Conservation (phyloP, 2,329 filamentous ascomycete genomes). For the Polytolypa hystricis region DNA sequence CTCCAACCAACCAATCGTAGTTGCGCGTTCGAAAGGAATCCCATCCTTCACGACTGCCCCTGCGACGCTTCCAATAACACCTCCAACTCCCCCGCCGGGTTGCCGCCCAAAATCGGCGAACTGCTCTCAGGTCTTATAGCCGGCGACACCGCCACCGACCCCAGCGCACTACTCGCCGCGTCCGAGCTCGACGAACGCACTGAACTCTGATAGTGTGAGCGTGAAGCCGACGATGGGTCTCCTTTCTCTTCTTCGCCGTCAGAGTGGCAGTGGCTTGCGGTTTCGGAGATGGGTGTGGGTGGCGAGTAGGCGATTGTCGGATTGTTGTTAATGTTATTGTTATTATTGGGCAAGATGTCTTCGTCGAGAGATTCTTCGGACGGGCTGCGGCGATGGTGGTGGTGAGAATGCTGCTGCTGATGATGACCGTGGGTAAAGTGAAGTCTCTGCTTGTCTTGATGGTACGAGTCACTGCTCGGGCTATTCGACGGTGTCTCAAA, state of each 20-base stretch:
- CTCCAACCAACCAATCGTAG: too few relatives aligned
- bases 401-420: too few relatives aligned
- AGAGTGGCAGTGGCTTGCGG: conserved; percentile 9
- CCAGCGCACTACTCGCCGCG: conserved; percentile 4
- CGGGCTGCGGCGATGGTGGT: conserved; percentile 22
- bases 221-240: too few relatives aligned
- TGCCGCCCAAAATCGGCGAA: conserved; percentile 8
- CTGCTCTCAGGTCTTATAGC: conserved; percentile 9
- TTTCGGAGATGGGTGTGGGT: conserved; percentile 29
- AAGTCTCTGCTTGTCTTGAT: too few relatives aligned
- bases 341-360: conserved; percentile 7
- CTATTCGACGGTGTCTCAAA: conserved; percentile 27
- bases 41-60: conserved; percentile 1
- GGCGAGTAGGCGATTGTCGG: conserved; percentile 28
- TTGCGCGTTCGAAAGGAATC: too few relatives aligned
- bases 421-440: too few relatives aligned
- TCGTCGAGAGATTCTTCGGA: conserved; percentile 23
- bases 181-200: conserved; percentile 7
- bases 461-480: too few relatives aligned
- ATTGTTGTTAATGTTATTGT: too few relatives aligned
- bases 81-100: not conserved
- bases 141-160: not conserved
- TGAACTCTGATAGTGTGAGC: conserved; percentile 6
- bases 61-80: not conserved
- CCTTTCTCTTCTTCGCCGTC: conserved; percentile 15